Percentiles rank a stretch among this genome's conserved stretches.
Conservation (phyloP, 78 protist genomes). For the Mastigamoeba balamuthi region DNA sequence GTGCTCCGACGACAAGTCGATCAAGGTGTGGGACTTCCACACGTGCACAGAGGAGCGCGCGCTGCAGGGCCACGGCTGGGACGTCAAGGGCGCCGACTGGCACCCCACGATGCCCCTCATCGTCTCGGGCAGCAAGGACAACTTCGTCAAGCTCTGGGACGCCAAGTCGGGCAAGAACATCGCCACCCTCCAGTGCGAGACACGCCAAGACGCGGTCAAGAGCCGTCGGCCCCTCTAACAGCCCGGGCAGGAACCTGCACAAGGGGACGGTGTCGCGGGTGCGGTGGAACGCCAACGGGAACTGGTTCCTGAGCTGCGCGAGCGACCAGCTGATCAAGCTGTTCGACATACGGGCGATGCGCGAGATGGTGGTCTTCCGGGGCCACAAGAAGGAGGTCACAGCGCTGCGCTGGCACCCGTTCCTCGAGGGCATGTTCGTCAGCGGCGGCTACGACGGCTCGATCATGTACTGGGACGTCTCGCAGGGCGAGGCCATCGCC, state of each 20-base stretch:
- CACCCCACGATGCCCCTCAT: conserved; percentile 76
- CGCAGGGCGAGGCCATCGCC: conserved; percentile 45
- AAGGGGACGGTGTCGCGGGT: conserved; percentile 43
- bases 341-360: conserved; percentile 75
- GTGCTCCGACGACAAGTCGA: conserved; percentile 68
- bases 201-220: neutral
- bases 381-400: conserved; percentile 76
- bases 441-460: conserved; percentile 81
- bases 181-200: conserved; percentile 33
- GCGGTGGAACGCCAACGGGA: conserved; percentile 71
- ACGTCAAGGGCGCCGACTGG: conserved; percentile 77
- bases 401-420: conserved; percentile 72
- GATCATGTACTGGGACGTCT: conserved; percentile 63
- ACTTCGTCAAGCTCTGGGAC: conserved; percentile 84
- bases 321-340: conserved; percentile 66
- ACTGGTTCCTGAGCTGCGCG: conserved; percentile 69
- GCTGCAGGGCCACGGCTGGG: conserved; percentile 81
- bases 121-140: conserved; percentile 79
- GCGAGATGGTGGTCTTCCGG: conserved; percentile 58
- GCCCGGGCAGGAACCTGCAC: conserved; percentile 65
- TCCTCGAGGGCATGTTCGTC: conserved; percentile 65
- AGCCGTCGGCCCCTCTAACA: too few species aligned
- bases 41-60: conserved; percentile 32
- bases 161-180: conserved; percentile 51
- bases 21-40: conserved; percentile 76